Evolutionary conservation across 2,329 filamentous ascomycete genomes (phyloP).

Genomic region (Nigrospora sphaerica): DNA sequence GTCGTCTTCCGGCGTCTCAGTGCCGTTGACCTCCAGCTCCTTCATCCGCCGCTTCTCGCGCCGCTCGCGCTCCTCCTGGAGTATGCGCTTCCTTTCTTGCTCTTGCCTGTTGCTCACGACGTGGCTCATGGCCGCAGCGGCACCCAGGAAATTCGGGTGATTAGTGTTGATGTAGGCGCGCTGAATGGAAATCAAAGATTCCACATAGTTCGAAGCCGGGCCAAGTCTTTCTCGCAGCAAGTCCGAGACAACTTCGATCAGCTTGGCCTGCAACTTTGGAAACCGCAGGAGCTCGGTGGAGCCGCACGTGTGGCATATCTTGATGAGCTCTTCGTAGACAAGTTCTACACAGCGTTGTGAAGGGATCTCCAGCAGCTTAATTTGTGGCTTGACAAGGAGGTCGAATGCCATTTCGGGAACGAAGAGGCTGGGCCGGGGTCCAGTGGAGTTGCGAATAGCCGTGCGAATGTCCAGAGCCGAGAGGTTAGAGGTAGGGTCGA

Average conservation of each 20-base stretch:
- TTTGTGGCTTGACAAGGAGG: constrained; percentile 94
- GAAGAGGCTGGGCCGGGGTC: constrained; percentile 89
- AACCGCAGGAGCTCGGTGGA: constrained; percentile 90
- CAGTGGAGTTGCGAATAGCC: constrained; percentile 95
- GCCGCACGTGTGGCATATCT: constrained; percentile 97
- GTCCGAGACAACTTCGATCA: constrained; percentile 97
- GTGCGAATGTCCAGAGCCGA: constrained; percentile 93
- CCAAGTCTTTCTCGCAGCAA: constrained; percentile 87
- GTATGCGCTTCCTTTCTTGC: constrained; percentile 72
- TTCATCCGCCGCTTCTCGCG: constrained; percentile 77
- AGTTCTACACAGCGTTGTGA: constrained; percentile 96
- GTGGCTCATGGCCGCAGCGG: constrained; percentile 93
- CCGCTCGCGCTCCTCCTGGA: constrained; percentile 79
- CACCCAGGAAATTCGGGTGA: constrained; percentile 95
- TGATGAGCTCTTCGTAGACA: constrained; percentile 97
- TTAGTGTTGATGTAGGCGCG: constrained; percentile 99
- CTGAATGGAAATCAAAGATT: constrained; percentile 95
- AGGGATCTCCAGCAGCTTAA: constrained; percentile 90
- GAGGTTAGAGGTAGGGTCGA: constrained; percentile 92
- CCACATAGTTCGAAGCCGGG: constrained; percentile 83
- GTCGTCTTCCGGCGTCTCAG: constrained; percentile 61
- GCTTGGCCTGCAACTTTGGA: constrained; percentile 86
- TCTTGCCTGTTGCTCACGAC: constrained; percentile 95
- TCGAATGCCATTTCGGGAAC: constrained; percentile 98
- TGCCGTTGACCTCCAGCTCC: constrained; percentile 71